A percentile compares a stretch with the other conserved stretches of the same genome.
phyloP scores from a whole-genome alignment of 176 grass and related monocot species.

The Sorghum bicolor region Sorghum_bicolor_NCBIv3 NC_012872.2:68203001-68203500 shows the following conservation, averaged over 20 bases:
- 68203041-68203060: background rate
- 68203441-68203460: background rate
- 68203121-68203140: background rate
- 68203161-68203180: background rate
- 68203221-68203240: background rate
- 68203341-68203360: background rate
- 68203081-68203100: background rate
- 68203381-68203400: background rate
- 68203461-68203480: background rate
- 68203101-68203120: background rate
- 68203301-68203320: slow-evolving; percentile 20
- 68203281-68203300: background rate
- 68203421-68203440: background rate
- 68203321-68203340: slow-evolving; percentile 7
- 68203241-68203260: background rate
- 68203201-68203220: background rate
- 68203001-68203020: background rate
- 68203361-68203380: slow-evolving; percentile 2
- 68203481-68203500: too few relatives aligned
- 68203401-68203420: too few relatives aligned
- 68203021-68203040: background rate
- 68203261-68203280: background rate
- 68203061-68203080: background rate
- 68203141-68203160: background rate
- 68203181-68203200: background rate